These are phyloP conservation scores for Flagelloscypha sp. DNA, from an alignment of 768 basidiomycete genomes.

Conservation along the genomic window DNA sequence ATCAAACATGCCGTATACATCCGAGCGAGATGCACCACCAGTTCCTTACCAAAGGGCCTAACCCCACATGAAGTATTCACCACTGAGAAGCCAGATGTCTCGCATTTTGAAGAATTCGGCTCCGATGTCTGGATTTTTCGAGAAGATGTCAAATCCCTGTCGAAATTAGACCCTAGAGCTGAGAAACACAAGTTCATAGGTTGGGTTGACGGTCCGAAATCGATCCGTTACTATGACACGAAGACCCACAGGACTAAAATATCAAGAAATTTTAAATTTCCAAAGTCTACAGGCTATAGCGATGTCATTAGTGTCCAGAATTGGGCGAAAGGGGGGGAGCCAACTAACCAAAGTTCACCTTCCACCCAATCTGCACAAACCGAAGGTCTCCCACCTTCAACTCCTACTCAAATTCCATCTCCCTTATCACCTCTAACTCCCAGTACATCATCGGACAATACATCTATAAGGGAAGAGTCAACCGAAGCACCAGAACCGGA, in stretches of 20 bases:
- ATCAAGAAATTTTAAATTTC: constrained; percentile 19
- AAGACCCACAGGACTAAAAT: constrained; percentile 13
- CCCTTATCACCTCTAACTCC: too few species aligned
- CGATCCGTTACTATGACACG: constrained; percentile 18
- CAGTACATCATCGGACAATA: too few species aligned
- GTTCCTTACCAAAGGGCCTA: constrained; percentile 1
- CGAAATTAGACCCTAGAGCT: constrained; percentile 11
- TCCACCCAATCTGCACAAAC: too few species aligned
- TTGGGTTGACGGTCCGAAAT: constrained; percentile 15
- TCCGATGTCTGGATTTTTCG: constrained; percentile 9
- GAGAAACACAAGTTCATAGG: constrained; percentile 9
- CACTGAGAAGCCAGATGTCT: constrained; percentile 10
- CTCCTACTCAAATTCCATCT: too few species aligned
- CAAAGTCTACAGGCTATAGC: background rate
- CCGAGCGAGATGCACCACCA: constrained; percentile 11
- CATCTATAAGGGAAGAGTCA: too few species aligned
- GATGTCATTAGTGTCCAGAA: too few species aligned
- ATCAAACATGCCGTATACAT: constrained; percentile 14
- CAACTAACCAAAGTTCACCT: too few species aligned
- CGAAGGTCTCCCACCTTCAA: too few species aligned
- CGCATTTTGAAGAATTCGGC: constrained; percentile 17
- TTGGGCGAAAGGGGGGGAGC: too few species aligned
- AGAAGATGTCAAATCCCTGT: constrained; percentile 14
- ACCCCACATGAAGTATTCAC: constrained; percentile 12
- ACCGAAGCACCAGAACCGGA: too few species aligned